Evolutionary conservation across 176 grass and related monocot species (phyloP).

Genomic region (Lolium perenne): DNA sequence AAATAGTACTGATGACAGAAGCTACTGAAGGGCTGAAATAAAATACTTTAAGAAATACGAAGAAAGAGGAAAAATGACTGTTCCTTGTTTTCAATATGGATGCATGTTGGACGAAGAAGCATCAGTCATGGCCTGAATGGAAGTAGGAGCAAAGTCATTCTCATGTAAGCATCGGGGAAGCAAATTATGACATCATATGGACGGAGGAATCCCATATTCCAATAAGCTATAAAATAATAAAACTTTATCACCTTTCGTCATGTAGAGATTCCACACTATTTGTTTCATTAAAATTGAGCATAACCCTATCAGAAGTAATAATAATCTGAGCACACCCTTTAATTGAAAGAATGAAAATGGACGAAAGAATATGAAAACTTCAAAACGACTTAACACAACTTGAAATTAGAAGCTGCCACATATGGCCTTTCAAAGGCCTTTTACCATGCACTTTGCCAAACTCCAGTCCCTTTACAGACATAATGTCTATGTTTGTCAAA

Average conservation of each 20-base stretch:
- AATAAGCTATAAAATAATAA: slow-evolving; percentile 11
- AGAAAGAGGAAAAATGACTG: too few species aligned
- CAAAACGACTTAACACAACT: not conserved
- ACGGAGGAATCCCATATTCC: not conserved
- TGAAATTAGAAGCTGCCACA: not conserved
- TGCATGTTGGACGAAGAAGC: slow-evolving; percentile 72
- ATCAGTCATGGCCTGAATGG: slow-evolving; percentile 46
- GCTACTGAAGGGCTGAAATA: too few species aligned
- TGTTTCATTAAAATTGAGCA: slow-evolving; percentile 96
- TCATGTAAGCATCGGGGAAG: not conserved
- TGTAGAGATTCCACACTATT: slow-evolving; percentile 88
- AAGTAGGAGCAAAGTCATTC: slow-evolving; percentile 14
- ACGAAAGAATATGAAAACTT: not conserved
- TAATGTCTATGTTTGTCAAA: slow-evolving; percentile 68
- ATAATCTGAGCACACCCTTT: slow-evolving; percentile 86
- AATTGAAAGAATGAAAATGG: slow-evolving; percentile 28
- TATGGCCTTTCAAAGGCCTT: not conserved
- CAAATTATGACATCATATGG: slow-evolving; percentile 25
- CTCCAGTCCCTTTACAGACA: slow-evolving; percentile 68
- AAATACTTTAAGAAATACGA: too few species aligned
- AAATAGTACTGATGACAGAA: too few species aligned
- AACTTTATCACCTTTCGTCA: slow-evolving; percentile 67
- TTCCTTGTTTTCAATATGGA: too few species aligned
- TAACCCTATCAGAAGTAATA: slow-evolving; percentile 80
- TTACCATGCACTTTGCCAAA: slow-evolving; percentile 94